Percentiles rank a stretch among this genome's conserved stretches.
These are phyloP conservation scores for Solanum habrochaites DNA, from an alignment of 257 asterid species.

Conservation along the genomic window DNA sequence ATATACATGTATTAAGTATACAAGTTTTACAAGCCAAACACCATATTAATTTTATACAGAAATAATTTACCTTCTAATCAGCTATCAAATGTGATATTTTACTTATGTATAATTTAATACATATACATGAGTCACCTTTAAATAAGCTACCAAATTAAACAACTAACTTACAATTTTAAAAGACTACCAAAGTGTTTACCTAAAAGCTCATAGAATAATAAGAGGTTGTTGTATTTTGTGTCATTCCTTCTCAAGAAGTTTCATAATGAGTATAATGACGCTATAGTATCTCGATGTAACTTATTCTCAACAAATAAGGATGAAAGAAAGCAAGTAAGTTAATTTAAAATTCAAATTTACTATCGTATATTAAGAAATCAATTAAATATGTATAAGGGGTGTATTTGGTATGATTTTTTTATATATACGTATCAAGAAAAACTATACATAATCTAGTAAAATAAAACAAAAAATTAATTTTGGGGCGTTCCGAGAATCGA, in stretches of 20 bases:
- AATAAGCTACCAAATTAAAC: neutral
- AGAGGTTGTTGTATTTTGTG: neutral
- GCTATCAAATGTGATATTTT: neutral
- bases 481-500: conserved; percentile 87
- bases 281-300: neutral
- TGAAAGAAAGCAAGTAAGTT: neutral
- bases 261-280: neutral
- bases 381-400: too few relatives aligned
- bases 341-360: too few relatives aligned
- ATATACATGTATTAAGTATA: too few relatives aligned
- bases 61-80: too few relatives aligned
- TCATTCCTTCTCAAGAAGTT: neutral
- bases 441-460: too few relatives aligned
- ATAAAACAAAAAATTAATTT: too few relatives aligned
- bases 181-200: neutral
- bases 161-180: neutral
- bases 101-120: too few relatives aligned
- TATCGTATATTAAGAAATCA: too few relatives aligned
- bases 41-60: too few relatives aligned
- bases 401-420: too few relatives aligned
- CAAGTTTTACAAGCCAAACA: neutral
- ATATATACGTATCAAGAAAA: neutral
- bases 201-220: neutral
- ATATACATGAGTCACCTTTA: neutral
- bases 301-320: neutral